Percentiles rank a stretch among this genome's conserved stretches.
phyloP scores from a whole-genome alignment of 805 yeast genomes.

The Suhomyces tanzawaensis region DNA sequence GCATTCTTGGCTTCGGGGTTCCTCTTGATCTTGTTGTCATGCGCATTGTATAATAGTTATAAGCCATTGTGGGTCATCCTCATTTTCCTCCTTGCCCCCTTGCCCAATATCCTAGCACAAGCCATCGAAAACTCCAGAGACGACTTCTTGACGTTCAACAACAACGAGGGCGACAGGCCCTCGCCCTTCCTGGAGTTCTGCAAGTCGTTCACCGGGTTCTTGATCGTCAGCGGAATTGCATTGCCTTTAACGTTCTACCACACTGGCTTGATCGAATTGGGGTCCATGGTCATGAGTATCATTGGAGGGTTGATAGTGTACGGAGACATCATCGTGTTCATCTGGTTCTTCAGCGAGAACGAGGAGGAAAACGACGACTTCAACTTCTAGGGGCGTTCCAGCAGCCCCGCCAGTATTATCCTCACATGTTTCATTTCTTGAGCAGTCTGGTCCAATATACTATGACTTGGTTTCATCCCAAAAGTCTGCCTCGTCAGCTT shows the following conservation, averaged over 20 bases:
- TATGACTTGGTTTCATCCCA: too few species aligned
- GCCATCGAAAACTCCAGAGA: conserved; percentile 39
- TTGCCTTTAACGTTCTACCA: conserved; percentile 43
- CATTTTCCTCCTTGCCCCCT: conserved; percentile 43
- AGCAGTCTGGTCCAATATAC: too few species aligned
- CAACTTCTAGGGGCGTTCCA: conserved; percentile 31
- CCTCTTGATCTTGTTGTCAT: conserved; percentile 40
- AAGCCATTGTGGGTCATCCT: conserved; percentile 42
- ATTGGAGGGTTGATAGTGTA: conserved; percentile 46
- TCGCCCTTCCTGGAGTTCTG: conserved; percentile 38
- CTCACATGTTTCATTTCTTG: too few species aligned
- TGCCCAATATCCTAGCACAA: conserved; percentile 41
- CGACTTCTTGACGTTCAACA: conserved; percentile 44
- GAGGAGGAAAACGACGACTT: conserved; percentile 47
- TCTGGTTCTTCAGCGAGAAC: conserved; percentile 45
- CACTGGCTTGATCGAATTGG: conserved; percentile 33
- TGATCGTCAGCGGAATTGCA: conserved; percentile 44
- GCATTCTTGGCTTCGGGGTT: conserved; percentile 47
- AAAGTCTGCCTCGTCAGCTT: too few species aligned
- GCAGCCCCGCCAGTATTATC: too few species aligned
- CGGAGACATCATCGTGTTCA: conserved; percentile 41
- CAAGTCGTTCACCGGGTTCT: conserved; percentile 38
- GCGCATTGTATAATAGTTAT: conserved; percentile 45
- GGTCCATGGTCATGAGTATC: conserved; percentile 43
- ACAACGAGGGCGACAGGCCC: conserved; percentile 37